These are phyloP conservation scores for Rhypophila decipiens DNA, from an alignment of 495 filamentous ascomycete genomes.

Conservation along the genomic window DNA sequence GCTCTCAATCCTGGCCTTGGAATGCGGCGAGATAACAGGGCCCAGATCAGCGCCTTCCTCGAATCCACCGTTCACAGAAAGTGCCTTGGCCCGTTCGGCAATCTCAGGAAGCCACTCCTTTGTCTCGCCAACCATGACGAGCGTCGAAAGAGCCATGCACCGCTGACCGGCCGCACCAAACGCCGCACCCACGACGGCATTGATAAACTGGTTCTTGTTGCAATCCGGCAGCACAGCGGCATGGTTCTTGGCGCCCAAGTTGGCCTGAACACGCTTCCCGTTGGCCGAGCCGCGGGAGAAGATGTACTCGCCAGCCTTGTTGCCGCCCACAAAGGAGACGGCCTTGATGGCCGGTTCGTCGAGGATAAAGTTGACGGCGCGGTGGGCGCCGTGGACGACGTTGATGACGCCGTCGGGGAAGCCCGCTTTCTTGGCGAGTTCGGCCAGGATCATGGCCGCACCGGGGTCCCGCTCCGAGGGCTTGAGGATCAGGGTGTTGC, in stretches of 20 bases:
- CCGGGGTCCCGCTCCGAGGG: constrained; percentile 98
- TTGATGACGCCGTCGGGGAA: constrained; percentile 94
- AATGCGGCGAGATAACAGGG: constrained; percentile 92
- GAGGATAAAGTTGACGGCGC: constrained; percentile 94
- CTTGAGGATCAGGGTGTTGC: constrained; percentile 93
- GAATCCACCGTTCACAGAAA: constrained; percentile 90
- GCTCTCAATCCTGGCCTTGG: constrained; percentile 81
- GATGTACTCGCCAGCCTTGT: constrained; percentile 97
- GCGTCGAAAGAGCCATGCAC: constrained; percentile 93
- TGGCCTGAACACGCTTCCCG: constrained; percentile 90
- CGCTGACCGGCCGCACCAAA: constrained; percentile 96
- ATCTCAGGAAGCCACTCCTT: constrained; percentile 89
- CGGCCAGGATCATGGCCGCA: constrained; percentile 94
- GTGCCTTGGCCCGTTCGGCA: constrained; percentile 81
- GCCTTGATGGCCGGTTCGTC: constrained; percentile 96
- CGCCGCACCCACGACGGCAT: constrained; percentile 88
- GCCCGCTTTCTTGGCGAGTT: constrained; percentile 83
- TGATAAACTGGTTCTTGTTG: constrained; percentile 96
- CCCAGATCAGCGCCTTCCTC: constrained; percentile 91
- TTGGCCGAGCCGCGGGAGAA: constrained; percentile 87
- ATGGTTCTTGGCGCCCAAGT: constrained; percentile 98
- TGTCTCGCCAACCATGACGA: constrained; percentile 92
- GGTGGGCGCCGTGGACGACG: constrained; percentile 84
- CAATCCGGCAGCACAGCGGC: constrained; percentile 90
- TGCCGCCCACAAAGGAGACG: constrained; percentile 94